Base-by-base conservation (phyloP, 1,284 basidiomycete species). In the Kwoniella shivajii region DNA sequence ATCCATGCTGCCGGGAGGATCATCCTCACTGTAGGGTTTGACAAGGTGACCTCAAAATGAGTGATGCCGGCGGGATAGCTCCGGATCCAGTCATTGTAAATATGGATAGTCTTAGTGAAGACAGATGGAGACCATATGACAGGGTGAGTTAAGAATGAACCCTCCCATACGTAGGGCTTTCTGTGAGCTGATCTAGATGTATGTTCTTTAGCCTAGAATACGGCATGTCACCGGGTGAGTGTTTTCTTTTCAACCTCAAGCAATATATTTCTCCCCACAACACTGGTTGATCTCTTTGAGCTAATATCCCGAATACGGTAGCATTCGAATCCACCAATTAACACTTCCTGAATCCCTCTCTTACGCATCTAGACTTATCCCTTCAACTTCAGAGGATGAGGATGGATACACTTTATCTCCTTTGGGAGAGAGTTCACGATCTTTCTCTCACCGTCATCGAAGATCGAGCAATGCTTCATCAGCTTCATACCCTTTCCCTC, bases 301-400 rank as follows among this genome's bases (percentile, higher is more conserved):
- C 57, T 64, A 22, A 61, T 24, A 18, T 41, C 24, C 31, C 18
- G 13, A 6, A 38, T 36, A 27, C 22, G 36, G 38, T 38, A 74
- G 74, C 3, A 62, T 76, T 29, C 70, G 71, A 18, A 71, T 76
- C 27, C 73, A 72, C 56, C 71, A 76, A 56, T 62, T 76, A 33
- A 73, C 68, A 2, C 61, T 73, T 14, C 66, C 68, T 11, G 55
- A 67, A 46, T 54, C 63, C 2, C 57, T 71, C 4, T 27, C 48
- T 9, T 50, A 55, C 45, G 61, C 64, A 14, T 64, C 67, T 16
- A 67, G 62, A 43, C 53, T 65, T 0, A 27, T 44, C 16, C 6
- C 44, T n/a, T 45, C 44, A 33, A 45, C 29, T 26, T 42, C 11
- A 29, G 24, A 31, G 10, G 51, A 45, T 20, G 31, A 13, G 4